Evolutionary conservation across 225 moss, liverwort and hornwort genomes (phyloP).

Genomic region (Bryoerythrophyllum caledonicum): DNA sequence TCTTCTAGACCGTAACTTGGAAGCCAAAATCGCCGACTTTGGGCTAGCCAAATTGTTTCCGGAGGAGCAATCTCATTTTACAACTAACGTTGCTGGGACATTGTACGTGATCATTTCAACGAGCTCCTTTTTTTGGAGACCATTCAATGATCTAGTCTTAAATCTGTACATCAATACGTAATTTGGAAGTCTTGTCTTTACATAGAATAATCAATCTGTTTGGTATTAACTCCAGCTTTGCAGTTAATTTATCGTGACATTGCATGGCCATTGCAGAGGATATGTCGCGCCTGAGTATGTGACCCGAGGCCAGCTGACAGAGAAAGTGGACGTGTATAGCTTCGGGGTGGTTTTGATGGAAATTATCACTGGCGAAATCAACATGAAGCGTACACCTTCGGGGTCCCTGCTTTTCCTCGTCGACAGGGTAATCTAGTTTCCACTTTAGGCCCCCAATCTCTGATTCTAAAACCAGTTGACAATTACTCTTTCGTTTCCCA

Average conservation of each 20-base stretch:
- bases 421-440: slow-evolving; percentile 22
- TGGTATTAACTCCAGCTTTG: not conserved
- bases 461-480: not conserved
- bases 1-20: slow-evolving; percentile 69
- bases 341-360: slow-evolving; percentile 58
- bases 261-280: slow-evolving; percentile 34
- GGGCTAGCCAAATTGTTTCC: slow-evolving; percentile 80
- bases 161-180: not conserved
- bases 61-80: slow-evolving; percentile 46
- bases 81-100: slow-evolving; percentile 49
- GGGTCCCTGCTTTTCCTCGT: slow-evolving; percentile 49
- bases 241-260: not conserved
- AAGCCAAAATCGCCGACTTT: slow-evolving; percentile 91
- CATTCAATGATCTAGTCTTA: not conserved
- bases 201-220: too few species aligned
- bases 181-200: not conserved
- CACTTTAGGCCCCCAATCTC: not conserved
- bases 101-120: slow-evolving; percentile 27
- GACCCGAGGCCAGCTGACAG: slow-evolving; percentile 53
- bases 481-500: not conserved
- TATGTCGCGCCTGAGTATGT: slow-evolving; percentile 62
- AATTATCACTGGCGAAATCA: slow-evolving; percentile 47
- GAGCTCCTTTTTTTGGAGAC: too few species aligned
- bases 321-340: slow-evolving; percentile 61
- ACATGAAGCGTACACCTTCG: slow-evolving; percentile 53